A percentile compares a stretch with the other conserved stretches of the same genome.
Conservation (phyloP, 192 early-diverging fungal species). For the Podochytrium sp. region DNA sequence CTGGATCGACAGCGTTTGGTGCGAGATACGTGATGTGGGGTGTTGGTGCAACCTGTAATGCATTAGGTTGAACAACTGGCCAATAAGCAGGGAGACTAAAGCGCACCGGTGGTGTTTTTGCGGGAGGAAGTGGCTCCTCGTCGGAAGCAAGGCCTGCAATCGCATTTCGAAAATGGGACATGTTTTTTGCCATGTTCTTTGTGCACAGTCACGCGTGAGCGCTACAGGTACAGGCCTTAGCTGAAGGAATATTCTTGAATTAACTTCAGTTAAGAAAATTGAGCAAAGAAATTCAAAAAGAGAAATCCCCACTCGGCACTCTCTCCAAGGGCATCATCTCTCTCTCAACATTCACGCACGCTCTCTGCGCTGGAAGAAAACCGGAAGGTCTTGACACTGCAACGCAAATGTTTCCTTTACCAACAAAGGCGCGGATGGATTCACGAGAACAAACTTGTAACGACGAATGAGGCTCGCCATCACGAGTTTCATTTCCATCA, state of each 20-base stretch:
- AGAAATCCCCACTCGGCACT: slow-evolving; percentile 71
- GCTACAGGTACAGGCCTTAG: too few species aligned
- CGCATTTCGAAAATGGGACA: neutral
- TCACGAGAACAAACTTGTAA: neutral
- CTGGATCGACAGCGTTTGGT: neutral
- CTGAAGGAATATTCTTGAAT: too few species aligned
- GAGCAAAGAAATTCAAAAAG: slow-evolving; percentile 17
- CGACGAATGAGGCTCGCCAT: neutral
- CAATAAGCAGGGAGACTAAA: neutral
- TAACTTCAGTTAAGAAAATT: neutral
- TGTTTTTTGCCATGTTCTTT: neutral
- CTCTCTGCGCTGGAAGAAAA: too few species aligned
- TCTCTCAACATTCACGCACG: slow-evolving; percentile 79
- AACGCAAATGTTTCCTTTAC: neutral
- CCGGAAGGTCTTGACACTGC: neutral
- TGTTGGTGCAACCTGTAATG: neutral
- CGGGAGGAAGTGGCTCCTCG: neutral
- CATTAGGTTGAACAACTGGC: neutral
- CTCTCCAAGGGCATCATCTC: too few species aligned
- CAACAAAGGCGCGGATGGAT: neutral
- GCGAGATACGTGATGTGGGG: neutral
- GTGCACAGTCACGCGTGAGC: too few species aligned
- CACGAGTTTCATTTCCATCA: slow-evolving; percentile 2
- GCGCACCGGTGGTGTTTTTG: neutral
- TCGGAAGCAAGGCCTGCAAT: neutral